Conservation (phyloP, 2,329 filamentous ascomycete species). For the Cercospora zeina region DNA sequence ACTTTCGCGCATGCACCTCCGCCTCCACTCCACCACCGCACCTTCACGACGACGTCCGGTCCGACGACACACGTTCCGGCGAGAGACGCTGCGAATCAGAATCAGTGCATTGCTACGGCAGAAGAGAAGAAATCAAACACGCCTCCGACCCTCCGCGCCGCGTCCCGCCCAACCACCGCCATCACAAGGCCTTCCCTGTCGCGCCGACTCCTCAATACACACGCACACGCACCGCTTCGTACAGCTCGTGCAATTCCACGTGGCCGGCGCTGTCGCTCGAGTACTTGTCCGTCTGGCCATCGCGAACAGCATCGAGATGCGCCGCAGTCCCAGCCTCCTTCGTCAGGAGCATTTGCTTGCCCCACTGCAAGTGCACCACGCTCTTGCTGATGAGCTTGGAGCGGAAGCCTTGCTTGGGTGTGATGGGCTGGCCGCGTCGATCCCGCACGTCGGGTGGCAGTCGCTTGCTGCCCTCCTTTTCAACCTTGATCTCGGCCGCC, state of each 20-base stretch:
- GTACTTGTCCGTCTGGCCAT: slow-evolving; percentile 31
- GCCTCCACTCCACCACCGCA: not conserved
- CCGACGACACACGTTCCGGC: not conserved
- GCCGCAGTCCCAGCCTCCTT: slow-evolving; percentile 36
- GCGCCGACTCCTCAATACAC: slow-evolving; percentile 1
- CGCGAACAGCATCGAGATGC: slow-evolving; percentile 33
- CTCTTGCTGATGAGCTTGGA: slow-evolving; percentile 35
- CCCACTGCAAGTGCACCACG: slow-evolving; percentile 36
- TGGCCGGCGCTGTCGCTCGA: slow-evolving; percentile 42
- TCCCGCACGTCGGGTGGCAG: slow-evolving; percentile 18
- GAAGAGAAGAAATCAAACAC: not conserved
- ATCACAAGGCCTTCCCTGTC: not conserved
- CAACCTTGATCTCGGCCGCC: slow-evolving; percentile 22
- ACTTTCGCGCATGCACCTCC: not conserved
- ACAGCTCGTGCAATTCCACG: slow-evolving; percentile 33
- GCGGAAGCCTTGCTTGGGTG: slow-evolving; percentile 31
- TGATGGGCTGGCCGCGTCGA: slow-evolving; percentile 1
- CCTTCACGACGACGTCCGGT: no score
- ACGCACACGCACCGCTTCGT: not conserved
- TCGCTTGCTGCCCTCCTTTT: slow-evolving; percentile 20
- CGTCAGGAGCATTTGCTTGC: slow-evolving; percentile 36
- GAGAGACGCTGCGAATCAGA: not conserved
- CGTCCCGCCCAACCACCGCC: not conserved
- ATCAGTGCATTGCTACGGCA: not conserved
- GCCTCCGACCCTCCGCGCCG: not conserved